Evolutionary conservation across 257 asterid species (phyloP).

Genomic region (Nicotiana tomentosiformis): DNA sequence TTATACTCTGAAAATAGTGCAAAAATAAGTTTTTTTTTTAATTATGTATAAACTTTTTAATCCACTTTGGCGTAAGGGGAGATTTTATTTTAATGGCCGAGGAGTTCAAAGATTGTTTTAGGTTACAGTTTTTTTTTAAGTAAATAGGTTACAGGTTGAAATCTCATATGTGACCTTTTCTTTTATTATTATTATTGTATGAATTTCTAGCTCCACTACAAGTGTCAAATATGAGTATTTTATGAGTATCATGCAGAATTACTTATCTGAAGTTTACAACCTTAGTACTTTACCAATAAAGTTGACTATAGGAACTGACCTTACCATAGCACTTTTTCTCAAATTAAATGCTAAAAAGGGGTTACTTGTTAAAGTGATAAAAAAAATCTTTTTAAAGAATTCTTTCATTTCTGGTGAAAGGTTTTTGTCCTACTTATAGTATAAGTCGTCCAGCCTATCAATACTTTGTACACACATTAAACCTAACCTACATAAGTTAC

Average conservation of each 20-base stretch:
- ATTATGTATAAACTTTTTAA: no score
- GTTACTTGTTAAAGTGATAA: no score
- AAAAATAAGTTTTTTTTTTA: no score
- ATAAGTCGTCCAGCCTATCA: background rate
- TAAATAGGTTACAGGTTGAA: background rate
- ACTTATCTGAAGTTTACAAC: background rate
- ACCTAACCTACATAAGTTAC: slow-evolving; percentile 12
- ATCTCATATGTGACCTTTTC: background rate
- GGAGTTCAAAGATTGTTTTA: background rate
- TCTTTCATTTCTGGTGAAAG: background rate
- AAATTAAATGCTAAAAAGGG: background rate
- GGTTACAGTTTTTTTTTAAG: background rate
- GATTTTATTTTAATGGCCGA: background rate
- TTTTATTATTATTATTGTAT: background rate
- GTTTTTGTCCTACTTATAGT: background rate
- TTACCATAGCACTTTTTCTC: background rate
- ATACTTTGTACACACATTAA: background rate
- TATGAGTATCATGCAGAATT: background rate
- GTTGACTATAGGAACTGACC: background rate
- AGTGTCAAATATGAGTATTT: background rate
- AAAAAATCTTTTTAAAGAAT: no score
- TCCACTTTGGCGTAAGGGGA: background rate
- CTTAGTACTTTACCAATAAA: background rate
- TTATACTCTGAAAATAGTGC: background rate
- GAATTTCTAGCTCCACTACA: background rate